phyloP scores from a whole-genome alignment of 2,329 filamentous ascomycete genomes.

The Amesomyces nigricolor region DNA sequence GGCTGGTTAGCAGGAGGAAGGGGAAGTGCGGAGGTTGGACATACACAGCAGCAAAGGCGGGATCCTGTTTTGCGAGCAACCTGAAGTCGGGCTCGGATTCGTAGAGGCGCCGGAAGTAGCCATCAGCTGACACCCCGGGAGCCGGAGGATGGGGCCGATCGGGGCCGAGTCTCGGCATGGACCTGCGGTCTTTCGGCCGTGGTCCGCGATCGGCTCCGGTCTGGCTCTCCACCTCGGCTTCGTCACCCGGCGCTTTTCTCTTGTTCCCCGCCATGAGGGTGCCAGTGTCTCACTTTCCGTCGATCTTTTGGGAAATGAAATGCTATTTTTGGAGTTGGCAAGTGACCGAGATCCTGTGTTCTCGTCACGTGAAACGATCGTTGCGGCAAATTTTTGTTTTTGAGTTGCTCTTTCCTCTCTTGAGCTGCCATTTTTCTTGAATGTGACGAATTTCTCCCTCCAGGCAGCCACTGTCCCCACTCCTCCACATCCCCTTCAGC shows the following conservation, averaged over 20 bases:
- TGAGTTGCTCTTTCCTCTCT: too few species aligned
- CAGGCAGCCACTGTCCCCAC: too few species aligned
- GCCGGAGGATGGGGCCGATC: conserved; percentile 28
- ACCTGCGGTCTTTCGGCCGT: neutral
- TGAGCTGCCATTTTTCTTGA: too few species aligned
- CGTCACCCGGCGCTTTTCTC: conserved; percentile 21
- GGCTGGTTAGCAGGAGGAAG: neutral
- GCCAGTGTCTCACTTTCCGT: neutral
- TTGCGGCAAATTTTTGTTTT: too few species aligned
- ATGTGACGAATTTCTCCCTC: too few species aligned
- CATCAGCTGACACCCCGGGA: conserved; percentile 29
- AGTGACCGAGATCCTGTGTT: too few species aligned
- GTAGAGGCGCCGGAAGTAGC: conserved; percentile 38
- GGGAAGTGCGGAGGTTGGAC: conserved; percentile 10
- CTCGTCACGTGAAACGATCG: too few species aligned
- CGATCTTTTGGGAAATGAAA: too few species aligned
- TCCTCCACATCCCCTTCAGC: too few species aligned
- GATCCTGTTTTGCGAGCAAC: conserved; percentile 37
- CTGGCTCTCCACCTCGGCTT: neutral
- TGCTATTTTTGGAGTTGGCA: too few species aligned
- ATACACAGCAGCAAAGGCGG: conserved; percentile 40
- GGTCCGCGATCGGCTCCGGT: conserved; percentile 10
- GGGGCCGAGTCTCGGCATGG: neutral
- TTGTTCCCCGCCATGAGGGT: conserved; percentile 19
- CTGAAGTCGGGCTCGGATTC: conserved; percentile 38